Evolutionary conservation across 2,329 filamentous ascomycete genomes (phyloP), one percentile per base, ranked within the genome.

Genomic region (Aspergillus sp.): DNA sequence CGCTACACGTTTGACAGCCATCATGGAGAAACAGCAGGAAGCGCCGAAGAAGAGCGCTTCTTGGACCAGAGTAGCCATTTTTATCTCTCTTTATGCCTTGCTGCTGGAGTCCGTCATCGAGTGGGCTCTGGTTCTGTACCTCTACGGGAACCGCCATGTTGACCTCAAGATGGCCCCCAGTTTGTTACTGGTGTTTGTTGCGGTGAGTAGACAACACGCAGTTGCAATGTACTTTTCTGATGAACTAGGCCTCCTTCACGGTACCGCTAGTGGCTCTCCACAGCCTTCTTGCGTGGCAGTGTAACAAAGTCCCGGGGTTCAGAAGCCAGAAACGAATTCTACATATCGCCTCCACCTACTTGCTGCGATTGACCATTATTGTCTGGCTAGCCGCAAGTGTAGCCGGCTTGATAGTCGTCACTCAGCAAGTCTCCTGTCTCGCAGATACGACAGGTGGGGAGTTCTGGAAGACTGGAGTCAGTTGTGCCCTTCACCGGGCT

Each of bases 241-340:
- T 32, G 31, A 19, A n/a, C 34, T 34, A 73, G 69, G 69, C 68
- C 3, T 69, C 71, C 23, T 56, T 71, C n/a, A 69, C 71, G 0
- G 59, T 73, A 1, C 68, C 70, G 1, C 64, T 73, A 20, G 62
- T 71, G 14, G 58, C 59, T 20, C 57, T 74, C 5, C 71, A 73
- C 43, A 71, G 69, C 19, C 57, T 73, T n/a, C 65, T 73, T 31
- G 70, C 70, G 3, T 71, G 69, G 69, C 68, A 72, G 45, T 70
- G 70, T 46, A 69, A 68, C 41, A 66, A 63, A 16, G 65, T 68
- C 5, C 53, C 57, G 14, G 64, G 66, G 14, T 66, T 67, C 51
- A 62, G 60, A 20, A 56, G 61, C 9, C 65, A 67, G 23, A 72
- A 69, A 43, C 63, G 62, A 3, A 55, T 64, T 2, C 49, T 74